A percentile compares a stretch with the other conserved stretches of the same genome.
Conservation (phyloP, 164 flowering plant genomes). For the Paratinospora sagittata region DNA sequence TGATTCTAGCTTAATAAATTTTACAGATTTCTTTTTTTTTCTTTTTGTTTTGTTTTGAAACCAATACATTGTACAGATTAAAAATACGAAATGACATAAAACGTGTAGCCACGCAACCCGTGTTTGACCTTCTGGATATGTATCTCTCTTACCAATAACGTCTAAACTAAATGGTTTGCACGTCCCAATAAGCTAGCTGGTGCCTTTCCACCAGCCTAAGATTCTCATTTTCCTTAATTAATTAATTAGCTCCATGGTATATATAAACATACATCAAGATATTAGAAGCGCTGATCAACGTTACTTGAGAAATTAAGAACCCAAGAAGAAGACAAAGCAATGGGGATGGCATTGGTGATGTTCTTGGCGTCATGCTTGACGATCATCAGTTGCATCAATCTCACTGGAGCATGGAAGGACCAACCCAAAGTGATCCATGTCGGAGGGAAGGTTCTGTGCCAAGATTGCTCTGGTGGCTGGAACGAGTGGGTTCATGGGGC, state of each 20-base stretch:
- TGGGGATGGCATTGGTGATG: slow-evolving; percentile 13
- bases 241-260: not conserved
- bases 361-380: slow-evolving; percentile 5
- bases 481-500: slow-evolving; percentile 53
- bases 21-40: too few species aligned
- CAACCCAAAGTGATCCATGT: slow-evolving; percentile 34
- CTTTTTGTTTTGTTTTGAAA: too few species aligned
- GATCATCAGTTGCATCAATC: slow-evolving; percentile 10
- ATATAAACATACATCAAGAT: not conserved
- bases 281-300: too few species aligned
- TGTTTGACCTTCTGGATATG: too few species aligned
- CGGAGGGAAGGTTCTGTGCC: slow-evolving; percentile 73
- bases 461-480: slow-evolving; percentile 66
- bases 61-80: too few species aligned
- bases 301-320: too few species aligned
- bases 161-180: slow-evolving; percentile 1
- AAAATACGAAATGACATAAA: not conserved
- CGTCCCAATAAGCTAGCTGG: not conserved
- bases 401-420: slow-evolving; percentile 20
- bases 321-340: slow-evolving; percentile 11
- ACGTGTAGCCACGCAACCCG: not conserved
- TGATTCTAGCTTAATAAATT: too few species aligned
- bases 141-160: not conserved
- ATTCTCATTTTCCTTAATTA: not conserved
- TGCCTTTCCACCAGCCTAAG: slow-evolving; percentile 3